Base-by-base conservation (phyloP, 306 rosid species). In the Biancaea sappan region DNA sequence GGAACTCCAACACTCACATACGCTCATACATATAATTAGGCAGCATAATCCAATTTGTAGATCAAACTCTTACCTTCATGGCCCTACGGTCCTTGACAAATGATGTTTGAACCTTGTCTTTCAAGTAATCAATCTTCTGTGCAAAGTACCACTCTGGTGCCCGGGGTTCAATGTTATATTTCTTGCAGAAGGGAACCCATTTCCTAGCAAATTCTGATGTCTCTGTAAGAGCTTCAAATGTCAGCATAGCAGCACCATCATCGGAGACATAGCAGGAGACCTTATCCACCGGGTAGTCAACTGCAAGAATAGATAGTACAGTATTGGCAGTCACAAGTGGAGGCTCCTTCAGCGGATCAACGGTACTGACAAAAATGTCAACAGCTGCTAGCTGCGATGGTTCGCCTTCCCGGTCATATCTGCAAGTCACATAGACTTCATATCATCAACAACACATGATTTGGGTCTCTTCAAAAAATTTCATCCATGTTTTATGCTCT, bases 131-230 rank as follows among this genome's bases (percentile, higher is more conserved):
- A 74, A 94, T 87, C 86, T 94, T 94, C 67, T 88, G 98, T 2
- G 98, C 16, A n/a, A 94, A 94, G 82, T 94, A 94, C 96, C 96
- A 91, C 71, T 94, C 98, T 0, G 98, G 98, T 48, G 98, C 98
- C 79, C 98, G 89, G 52, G 98, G 98, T 78, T 94, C 98, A 25
- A 94, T 94, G 79, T 1, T 83, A 73, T 88, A 90, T 76, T 84
- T 91, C 80, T 90, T 94, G 87, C 83, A 59, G 81, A 91, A 94
- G 78, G 98, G 98, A 72, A 91, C 98, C 98, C 98, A 94, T 80
- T 85, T 88, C 81, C 93, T 87, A 2, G 97, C 91, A 68, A 94
- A 94, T 72, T 94, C 98, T 22, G 98, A 84, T 18, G 98, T 94
- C 77, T 94, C 97, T 0, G 98, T 78, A 34, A 94, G 88, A 34